Base-by-base conservation (phyloP, 768 basidiomycete species). In the Boletus bicolor region DNA sequence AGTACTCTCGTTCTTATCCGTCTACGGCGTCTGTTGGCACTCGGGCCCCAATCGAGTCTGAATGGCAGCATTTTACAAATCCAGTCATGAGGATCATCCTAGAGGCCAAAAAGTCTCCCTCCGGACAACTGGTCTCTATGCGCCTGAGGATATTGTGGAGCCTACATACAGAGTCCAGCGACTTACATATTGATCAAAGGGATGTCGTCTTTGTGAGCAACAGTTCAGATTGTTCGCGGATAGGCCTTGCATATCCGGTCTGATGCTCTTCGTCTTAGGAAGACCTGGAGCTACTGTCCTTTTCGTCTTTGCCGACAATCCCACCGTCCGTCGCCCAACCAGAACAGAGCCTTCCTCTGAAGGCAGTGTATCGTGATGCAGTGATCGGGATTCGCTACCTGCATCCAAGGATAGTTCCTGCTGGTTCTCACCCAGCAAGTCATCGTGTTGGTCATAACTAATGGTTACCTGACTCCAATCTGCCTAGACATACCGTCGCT, bases 41-140 rank as follows among this genome's bases (percentile, higher is more conserved):
- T 30, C 65, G 59, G 48, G 65, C 70, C 35, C 53, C 57, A 17
- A 57, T 37, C 17, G 69, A 76, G 35, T 64, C 75, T 3, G 87
- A 89, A 66, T 91, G 89, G 89, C 86, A 89, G 63, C 89, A 91
- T 64, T 90, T 85, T 62, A 79, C 80, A 19, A 89, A 91, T 61
- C 88, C 89, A 1, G 69, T 77, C 48, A 80, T 91, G 55, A 78
- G 74, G 38, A 77, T 91, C 32, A 69, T 80, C 24, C 75, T 91
- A 32, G 87, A 91, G 65, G 75, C 78, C 35, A 82, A 75, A 60
- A 84, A 78, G 66, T 74, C 78, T 28, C 71, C 71, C 5, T 71
- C 74, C 14, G 77, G 76, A 21, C 77, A 79, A 38, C 75, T 87
- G 5, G 81, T 84, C 58, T 88, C 86, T 43, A 81, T 87, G 58